phyloP scores from a whole-genome alignment of 805 yeast genomes.

The Metschnikowia colocasiae region DNA sequence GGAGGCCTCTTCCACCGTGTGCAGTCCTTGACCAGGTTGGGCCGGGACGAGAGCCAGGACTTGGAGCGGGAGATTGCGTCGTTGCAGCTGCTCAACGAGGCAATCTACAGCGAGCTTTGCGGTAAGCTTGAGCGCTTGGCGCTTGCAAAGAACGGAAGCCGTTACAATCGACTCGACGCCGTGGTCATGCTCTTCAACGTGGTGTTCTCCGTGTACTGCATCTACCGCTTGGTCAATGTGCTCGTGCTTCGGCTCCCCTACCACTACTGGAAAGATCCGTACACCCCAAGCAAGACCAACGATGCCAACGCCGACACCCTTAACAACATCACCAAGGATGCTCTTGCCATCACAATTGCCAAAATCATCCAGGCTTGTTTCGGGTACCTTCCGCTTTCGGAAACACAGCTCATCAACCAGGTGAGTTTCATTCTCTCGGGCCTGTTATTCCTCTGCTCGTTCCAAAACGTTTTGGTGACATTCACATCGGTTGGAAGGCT shows the following conservation, averaged over 20 bases:
- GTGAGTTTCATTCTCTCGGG: conserved; percentile 54
- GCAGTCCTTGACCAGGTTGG: conserved; percentile 35
- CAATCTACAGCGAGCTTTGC: conserved; percentile 30
- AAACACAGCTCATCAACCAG: conserved; percentile 41
- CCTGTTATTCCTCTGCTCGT: conserved; percentile 56
- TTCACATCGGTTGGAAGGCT: conserved; percentile 47
- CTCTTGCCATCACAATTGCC: conserved; percentile 48
- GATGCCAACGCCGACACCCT: conserved; percentile 8
- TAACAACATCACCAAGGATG: conserved; percentile 33
- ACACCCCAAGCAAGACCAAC: conserved; percentile 7
- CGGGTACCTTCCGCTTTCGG: conserved; percentile 28
- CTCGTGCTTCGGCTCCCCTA: conserved; percentile 40
- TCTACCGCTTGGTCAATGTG: conserved; percentile 45
- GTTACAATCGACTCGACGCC: neutral
- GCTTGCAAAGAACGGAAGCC: neutral
- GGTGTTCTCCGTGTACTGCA: conserved; percentile 45
- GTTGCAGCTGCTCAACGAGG: conserved; percentile 28
- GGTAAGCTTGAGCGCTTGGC: conserved; percentile 13
- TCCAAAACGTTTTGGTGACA: conserved; percentile 61
- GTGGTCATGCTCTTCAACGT: conserved; percentile 17
- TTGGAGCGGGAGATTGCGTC: conserved; percentile 39
- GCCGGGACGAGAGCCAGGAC: conserved; percentile 29
- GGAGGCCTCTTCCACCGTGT: conserved; percentile 32
- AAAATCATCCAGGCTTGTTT: conserved; percentile 31
- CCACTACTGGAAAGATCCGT: conserved; percentile 13